Evolutionary conservation across 2,329 filamentous ascomycete species (phyloP).

Genomic region (Botrytis sinoallii): DNA sequence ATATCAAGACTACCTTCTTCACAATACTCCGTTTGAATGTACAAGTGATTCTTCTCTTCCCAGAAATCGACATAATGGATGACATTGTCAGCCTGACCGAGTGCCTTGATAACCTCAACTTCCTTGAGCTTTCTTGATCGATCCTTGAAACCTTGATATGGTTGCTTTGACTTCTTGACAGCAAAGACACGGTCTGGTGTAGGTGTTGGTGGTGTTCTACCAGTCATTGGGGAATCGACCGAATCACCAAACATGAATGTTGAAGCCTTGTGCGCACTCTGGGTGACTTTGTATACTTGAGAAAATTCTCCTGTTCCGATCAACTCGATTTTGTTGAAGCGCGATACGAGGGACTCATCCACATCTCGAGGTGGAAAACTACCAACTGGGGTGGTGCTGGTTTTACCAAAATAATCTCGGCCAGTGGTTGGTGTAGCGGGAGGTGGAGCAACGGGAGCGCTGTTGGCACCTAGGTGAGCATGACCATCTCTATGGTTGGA

Average conservation of each 20-base stretch:
- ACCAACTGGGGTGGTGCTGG: slow-evolving; percentile 67
- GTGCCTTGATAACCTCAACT: slow-evolving; percentile 71
- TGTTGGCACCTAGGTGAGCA: slow-evolving; percentile 35
- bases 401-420: slow-evolving; percentile 53
- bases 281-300: slow-evolving; percentile 77
- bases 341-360: slow-evolving; percentile 68
- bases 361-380: slow-evolving; percentile 68
- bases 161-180: slow-evolving; percentile 87
- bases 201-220: slow-evolving; percentile 52
- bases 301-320: slow-evolving; percentile 92
- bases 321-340: slow-evolving; percentile 77
- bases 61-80: slow-evolving; percentile 81
- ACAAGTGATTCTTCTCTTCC: slow-evolving; percentile 81
- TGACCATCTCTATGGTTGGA: slow-evolving; percentile 53
- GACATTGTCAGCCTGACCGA: slow-evolving; percentile 80
- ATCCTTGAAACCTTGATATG: slow-evolving; percentile 74
- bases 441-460: slow-evolving; percentile 49
- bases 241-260: slow-evolving; percentile 44
- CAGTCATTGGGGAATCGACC: slow-evolving; percentile 45
- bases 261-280: slow-evolving; percentile 39
- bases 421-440: slow-evolving; percentile 79
- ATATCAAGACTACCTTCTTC: slow-evolving; percentile 87
- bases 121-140: slow-evolving; percentile 82
- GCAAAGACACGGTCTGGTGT: slow-evolving; percentile 68
- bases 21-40: slow-evolving; percentile 97